phyloP scores from a whole-genome alignment of 139 green algal genomes.

The Micractinium sp. region DNA sequence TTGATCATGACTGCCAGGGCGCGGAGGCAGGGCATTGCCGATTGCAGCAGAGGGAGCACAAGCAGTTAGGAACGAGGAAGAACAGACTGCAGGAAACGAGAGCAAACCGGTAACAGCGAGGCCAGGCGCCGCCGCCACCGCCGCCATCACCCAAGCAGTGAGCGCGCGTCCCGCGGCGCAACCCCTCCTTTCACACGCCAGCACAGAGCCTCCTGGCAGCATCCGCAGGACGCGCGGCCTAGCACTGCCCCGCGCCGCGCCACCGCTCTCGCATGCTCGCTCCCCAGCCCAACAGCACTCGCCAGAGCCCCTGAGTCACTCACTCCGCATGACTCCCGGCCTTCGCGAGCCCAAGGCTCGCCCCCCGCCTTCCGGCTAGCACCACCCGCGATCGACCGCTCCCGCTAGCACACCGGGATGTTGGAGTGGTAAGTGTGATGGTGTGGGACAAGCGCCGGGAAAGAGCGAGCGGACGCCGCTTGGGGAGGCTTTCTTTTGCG shows the following conservation, averaged over 20 bases:
- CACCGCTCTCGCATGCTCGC: background rate
- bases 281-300: background rate
- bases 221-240: background rate
- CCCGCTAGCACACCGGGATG: too few species aligned
- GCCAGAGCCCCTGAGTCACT: background rate
- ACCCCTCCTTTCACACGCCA: background rate
- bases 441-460: too few species aligned
- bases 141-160: background rate
- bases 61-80: too few species aligned
- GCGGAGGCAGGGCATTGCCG: background rate
- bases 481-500: too few species aligned
- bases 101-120: too few species aligned
- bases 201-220: background rate
- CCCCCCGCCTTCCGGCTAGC: too few species aligned
- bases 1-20: background rate
- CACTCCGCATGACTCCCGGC: background rate
- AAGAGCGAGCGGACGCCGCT: too few species aligned
- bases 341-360: background rate
- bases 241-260: background rate
- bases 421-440: too few species aligned
- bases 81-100: background rate
- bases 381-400: too few species aligned
- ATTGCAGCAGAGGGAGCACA: too few species aligned
- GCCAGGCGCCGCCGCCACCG: background rate
- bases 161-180: too few species aligned